Conservation (phyloP, 2,329 filamentous ascomycete genomes). For the Tolypocladium ovalisporum region DNA sequence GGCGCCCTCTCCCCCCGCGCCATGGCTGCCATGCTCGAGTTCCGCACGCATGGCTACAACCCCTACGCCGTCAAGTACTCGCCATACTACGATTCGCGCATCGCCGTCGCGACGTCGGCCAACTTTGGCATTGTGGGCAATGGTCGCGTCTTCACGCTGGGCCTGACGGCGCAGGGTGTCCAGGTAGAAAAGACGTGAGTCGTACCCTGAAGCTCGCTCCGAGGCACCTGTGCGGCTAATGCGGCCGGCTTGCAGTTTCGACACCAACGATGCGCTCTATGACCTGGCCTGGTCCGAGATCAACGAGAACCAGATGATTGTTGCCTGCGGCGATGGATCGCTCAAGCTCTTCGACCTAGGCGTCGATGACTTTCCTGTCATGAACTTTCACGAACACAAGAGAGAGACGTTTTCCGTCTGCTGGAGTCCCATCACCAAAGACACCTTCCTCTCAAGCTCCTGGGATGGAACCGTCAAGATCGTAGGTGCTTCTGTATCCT, state of each 20-base stretch:
- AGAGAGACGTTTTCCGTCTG: constrained; percentile 85
- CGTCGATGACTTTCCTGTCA: constrained; percentile 74
- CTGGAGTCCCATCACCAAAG: constrained; percentile 88
- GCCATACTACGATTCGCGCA: constrained; percentile 89
- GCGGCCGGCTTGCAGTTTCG: constrained; percentile 52
- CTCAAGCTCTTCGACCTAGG: constrained; percentile 88
- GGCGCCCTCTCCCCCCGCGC: constrained; percentile 4
- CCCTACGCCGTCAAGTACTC: constrained; percentile 98
- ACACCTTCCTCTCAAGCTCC: constrained; percentile 79
- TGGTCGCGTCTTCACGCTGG: constrained; percentile 76
- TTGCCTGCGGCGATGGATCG: constrained; percentile 84
- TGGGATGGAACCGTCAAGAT: constrained; percentile 97
- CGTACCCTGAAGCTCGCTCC: not conserved
- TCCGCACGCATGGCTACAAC: constrained; percentile 86
- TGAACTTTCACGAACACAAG: constrained; percentile 87
- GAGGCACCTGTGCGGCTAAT: not conserved
- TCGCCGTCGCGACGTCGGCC: constrained; percentile 81
- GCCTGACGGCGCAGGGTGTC: constrained; percentile 73
- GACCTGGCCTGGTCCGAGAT: constrained; percentile 92
- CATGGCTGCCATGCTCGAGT: constrained; percentile 73
- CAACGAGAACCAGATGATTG: constrained; percentile 88
- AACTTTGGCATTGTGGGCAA: constrained; percentile 98
- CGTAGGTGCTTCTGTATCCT: constrained; percentile 27
- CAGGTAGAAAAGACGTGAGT: constrained; percentile 69
- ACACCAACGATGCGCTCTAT: constrained; percentile 94